A percentile compares a stretch with the other conserved stretches of the same genome.
Conservation (phyloP, 257 asterid genomes). For the Solanum sitiens region DNA sequence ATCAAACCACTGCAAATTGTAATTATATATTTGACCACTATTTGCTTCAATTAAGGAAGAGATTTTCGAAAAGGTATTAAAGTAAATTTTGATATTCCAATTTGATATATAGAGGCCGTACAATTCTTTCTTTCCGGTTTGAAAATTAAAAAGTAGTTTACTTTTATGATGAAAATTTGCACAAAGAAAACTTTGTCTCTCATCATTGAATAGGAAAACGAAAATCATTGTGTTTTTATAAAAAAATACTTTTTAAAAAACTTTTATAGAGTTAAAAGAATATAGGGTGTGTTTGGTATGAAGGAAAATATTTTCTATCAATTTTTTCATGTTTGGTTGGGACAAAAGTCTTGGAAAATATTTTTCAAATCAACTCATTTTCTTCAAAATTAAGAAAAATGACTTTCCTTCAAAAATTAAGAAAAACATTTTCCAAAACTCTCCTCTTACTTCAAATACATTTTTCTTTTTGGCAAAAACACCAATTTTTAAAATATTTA, state of each 20-base stretch:
- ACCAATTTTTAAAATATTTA: too few relatives aligned
- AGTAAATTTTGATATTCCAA: background rate
- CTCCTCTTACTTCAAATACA: too few relatives aligned
- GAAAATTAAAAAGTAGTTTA: background rate
- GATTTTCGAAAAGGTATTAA: background rate
- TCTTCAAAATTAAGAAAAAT: too few relatives aligned
- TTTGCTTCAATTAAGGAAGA: background rate
- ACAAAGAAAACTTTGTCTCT: background rate
- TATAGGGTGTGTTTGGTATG: background rate
- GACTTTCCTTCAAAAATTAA: too few relatives aligned
- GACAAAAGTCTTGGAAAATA: too few relatives aligned
- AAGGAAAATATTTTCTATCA: too few relatives aligned
- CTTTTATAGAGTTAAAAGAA: background rate
- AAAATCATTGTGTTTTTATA: background rate
- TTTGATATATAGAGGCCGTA: background rate
- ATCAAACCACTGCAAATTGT: background rate
- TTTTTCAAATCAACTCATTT: too few relatives aligned
- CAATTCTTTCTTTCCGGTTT: background rate
- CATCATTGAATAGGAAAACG: background rate
- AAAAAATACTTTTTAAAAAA: background rate
- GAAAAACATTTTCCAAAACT: too few relatives aligned
- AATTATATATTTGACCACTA: background rate
- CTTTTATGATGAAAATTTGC: background rate
- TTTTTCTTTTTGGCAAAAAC: too few relatives aligned
- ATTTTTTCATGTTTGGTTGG: too few relatives aligned